These are phyloP conservation scores for Fusarium anguioides DNA, from an alignment of 2,329 filamentous ascomycete species.

Conservation along the genomic window DNA sequence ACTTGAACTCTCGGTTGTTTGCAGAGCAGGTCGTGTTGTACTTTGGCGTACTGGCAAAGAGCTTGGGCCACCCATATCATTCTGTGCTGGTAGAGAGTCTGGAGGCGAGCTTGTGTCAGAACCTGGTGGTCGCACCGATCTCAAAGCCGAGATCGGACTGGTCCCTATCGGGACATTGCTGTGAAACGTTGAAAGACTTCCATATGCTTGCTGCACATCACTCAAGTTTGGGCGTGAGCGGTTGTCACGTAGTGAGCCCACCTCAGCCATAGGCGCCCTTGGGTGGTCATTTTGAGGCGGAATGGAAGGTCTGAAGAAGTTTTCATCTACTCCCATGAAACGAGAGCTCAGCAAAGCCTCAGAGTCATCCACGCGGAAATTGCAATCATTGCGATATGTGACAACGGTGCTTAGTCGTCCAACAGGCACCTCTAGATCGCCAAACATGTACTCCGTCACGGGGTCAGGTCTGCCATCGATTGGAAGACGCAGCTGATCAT, in stretches of 20 bases:
- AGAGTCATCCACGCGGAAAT: slow-evolving; percentile 90
- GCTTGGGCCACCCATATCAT: slow-evolving; percentile 59
- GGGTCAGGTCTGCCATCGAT: slow-evolving; percentile 54
- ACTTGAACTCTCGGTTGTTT: slow-evolving; percentile 64
- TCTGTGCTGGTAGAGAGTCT: slow-evolving; percentile 60
- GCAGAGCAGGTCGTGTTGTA: slow-evolving; percentile 51
- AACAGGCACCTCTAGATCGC: slow-evolving; percentile 85
- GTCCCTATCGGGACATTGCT: slow-evolving; percentile 81
- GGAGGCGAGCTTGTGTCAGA: slow-evolving; percentile 72
- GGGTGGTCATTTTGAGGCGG: slow-evolving; percentile 62
- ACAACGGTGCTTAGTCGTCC: slow-evolving; percentile 86
- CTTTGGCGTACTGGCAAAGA: slow-evolving; percentile 63
- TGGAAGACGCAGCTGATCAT: slow-evolving; percentile 70
- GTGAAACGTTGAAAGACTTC: slow-evolving; percentile 90
- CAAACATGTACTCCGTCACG: slow-evolving; percentile 82
- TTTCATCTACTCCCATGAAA: slow-evolving; percentile 91
- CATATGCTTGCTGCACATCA: slow-evolving; percentile 84
- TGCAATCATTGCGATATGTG: slow-evolving; percentile 87
- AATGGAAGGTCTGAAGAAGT: slow-evolving; percentile 84
- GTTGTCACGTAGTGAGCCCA: slow-evolving; percentile 80
- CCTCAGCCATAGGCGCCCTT: slow-evolving; percentile 59
- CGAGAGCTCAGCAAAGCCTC: slow-evolving; percentile 91
- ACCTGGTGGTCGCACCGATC: slow-evolving; percentile 71
- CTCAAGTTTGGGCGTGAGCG: slow-evolving; percentile 58
- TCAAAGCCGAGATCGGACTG: slow-evolving; percentile 86